These are phyloP conservation scores for Malus hybrid DNA, from an alignment of 331 rosid species.

Conservation along the genomic window DNA sequence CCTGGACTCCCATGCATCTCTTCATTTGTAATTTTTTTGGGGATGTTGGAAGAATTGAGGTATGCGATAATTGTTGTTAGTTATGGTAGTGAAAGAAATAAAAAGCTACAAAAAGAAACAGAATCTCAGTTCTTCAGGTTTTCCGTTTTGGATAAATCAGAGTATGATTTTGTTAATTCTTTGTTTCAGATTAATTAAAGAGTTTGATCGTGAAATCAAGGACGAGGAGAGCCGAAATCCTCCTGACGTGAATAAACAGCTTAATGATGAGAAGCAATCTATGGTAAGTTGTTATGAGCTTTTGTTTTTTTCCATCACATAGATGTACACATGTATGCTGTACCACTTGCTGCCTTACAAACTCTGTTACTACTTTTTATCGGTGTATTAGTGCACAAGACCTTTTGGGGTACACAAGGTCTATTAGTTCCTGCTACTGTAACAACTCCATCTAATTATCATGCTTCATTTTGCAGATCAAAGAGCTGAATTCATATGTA, in stretches of 20 bases:
- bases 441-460: background rate
- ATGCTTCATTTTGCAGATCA: conserved; percentile 65
- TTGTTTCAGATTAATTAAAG: conserved; percentile 72
- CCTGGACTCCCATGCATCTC: background rate
- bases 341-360: background rate
- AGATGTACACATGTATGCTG: background rate
- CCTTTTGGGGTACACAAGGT: background rate
- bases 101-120: background rate
- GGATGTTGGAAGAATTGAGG: background rate
- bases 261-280: conserved; percentile 92
- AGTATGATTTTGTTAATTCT: background rate
- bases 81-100: background rate
- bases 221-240: conserved; percentile 82
- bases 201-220: conserved; percentile 87
- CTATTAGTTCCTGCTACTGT: background rate
- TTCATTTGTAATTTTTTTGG: background rate
- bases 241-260: conserved; percentile 86
- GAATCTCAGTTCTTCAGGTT: background rate
- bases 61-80: background rate
- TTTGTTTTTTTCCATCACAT: background rate
- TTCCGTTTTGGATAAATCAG: background rate
- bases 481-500: conserved; percentile 91
- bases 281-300: conserved; percentile 48
- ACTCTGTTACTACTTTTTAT: background rate
- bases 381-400: background rate